These are phyloP conservation scores for Suhomyces xylopsoci DNA, from an alignment of 805 yeast genomes.

Conservation along the genomic window DNA sequence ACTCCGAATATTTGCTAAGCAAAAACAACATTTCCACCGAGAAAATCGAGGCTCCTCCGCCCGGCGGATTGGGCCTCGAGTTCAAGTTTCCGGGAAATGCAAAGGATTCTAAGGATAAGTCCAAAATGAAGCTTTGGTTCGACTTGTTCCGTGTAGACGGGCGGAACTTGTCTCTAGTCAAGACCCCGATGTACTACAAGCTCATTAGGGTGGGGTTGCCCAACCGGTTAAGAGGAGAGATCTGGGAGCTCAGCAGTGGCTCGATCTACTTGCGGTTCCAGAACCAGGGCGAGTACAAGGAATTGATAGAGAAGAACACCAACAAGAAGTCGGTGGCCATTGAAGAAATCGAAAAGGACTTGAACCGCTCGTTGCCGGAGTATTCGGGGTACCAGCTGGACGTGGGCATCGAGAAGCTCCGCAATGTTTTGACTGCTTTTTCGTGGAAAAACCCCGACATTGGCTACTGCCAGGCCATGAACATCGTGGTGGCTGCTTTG, in stretches of 20 bases:
- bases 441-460: conserved; percentile 97
- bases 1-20: conserved; percentile 78
- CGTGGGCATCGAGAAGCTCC: conserved; percentile 80
- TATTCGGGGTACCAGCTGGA: conserved; percentile 87
- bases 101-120: conserved; percentile 68
- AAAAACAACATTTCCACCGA: conserved; percentile 50
- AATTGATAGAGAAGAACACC: conserved; percentile 55
- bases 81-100: conserved; percentile 92
- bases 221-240: conserved; percentile 89
- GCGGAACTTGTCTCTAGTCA: conserved; percentile 70
- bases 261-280: conserved; percentile 71
- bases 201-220: conserved; percentile 90
- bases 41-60: conserved; percentile 52
- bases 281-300: conserved; percentile 56
- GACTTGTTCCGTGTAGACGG: conserved; percentile 85
- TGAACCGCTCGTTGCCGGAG: conserved; percentile 92
- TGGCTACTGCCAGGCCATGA: conserved; percentile 99
- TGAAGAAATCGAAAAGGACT: conserved; percentile 95
- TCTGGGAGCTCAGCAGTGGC: conserved; percentile 93
- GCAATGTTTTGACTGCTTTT: conserved; percentile 89
- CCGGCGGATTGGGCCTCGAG: conserved; percentile 81
- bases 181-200: conserved; percentile 75
- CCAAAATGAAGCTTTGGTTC: conserved; percentile 90
- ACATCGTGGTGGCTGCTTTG: conserved; percentile 80
- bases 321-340: conserved; percentile 76